Evolutionary conservation across 139 green algal genomes (phyloP), one percentile per base, ranked within the genome.

Genomic region (Edaphochlamys debaryana): DNA sequence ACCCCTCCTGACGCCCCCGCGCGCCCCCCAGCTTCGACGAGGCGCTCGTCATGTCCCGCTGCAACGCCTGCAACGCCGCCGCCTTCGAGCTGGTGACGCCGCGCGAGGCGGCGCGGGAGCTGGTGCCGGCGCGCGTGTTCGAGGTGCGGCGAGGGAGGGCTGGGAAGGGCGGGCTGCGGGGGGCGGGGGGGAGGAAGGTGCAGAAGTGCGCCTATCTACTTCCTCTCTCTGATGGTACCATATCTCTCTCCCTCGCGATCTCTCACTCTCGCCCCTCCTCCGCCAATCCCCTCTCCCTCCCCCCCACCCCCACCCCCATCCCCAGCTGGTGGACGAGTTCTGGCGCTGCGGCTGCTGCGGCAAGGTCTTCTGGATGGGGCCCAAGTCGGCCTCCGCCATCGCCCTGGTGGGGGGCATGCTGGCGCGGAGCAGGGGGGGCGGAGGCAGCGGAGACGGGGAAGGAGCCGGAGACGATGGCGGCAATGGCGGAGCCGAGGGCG

Each of bases 311-410:
- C 48, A 68, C 23, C 9, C 42, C 58, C 45, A n/a, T 32, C 38
- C 30, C 42, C 67, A 81, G 66, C 69, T 84, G 19, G 89, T 92
- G 60, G 74, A 85, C 2, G 89, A 92, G 79, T 92, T 89, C 73
- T 92, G 85, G 64, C 41, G 85, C n/a, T 91, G 87, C 58, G 82
- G 82, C 40, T 67, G 54, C 42, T 91, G 87, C 58, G 52, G 42
- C 54, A 88, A 91, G 58, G 58, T 88, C 4, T 88, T 88, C 34
- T 91, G 89, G 89, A 90, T 93, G 86, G 89, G 89, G 0, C 89
- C 89, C 17, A 92, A 92, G 71, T 85, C 64, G 34, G 67, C 60
- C 30, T 87, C 82, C 40, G 82, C 82, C 45, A 83, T 87, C 41
- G 62, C 32, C 42, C 48, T 87, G 37, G 82, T 87, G 36, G 73